Conservation (phyloP, 2,329 filamentous ascomycete species). For the Tolypocladium amazonense region DNA sequence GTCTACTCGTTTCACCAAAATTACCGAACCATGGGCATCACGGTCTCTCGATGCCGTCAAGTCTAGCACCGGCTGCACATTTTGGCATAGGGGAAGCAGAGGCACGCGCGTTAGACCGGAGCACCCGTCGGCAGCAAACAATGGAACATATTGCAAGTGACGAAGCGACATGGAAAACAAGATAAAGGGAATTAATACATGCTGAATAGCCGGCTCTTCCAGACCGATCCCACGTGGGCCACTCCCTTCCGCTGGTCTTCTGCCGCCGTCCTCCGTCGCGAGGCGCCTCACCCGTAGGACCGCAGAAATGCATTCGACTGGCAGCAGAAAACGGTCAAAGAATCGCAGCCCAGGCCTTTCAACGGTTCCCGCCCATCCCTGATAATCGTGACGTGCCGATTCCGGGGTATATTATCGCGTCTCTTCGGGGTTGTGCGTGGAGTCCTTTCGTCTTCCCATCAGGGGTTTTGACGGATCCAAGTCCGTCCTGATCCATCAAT, state of each 20-base stretch:
- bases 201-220: constrained; percentile 24
- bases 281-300: not conserved
- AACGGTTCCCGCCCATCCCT: not conserved
- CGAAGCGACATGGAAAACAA: constrained; percentile 19
- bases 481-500: not conserved
- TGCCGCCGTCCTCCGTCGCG: constrained; percentile 9
- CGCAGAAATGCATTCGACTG: not conserved
- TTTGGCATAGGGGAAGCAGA: no score
- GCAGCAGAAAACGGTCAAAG: not conserved
- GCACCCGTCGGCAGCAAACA: not conserved
- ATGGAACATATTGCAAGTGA: constrained; percentile 11
- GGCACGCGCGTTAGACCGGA: not conserved
- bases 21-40: not conserved
- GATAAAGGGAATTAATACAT: constrained; percentile 39
- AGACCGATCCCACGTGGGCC: constrained; percentile 10
- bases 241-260: constrained; percentile 9
- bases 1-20: no score
- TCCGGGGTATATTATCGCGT: constrained; percentile 2
- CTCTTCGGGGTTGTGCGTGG: not conserved
- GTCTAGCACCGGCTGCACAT: no score
- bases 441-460: not conserved
- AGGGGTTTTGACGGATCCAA: not conserved
- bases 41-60: no score
- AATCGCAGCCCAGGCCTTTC: not conserved
- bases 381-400: not conserved